Evolutionary conservation across 2,329 filamentous ascomycete genomes (phyloP).

Genomic region (Fusarium anguioides): DNA sequence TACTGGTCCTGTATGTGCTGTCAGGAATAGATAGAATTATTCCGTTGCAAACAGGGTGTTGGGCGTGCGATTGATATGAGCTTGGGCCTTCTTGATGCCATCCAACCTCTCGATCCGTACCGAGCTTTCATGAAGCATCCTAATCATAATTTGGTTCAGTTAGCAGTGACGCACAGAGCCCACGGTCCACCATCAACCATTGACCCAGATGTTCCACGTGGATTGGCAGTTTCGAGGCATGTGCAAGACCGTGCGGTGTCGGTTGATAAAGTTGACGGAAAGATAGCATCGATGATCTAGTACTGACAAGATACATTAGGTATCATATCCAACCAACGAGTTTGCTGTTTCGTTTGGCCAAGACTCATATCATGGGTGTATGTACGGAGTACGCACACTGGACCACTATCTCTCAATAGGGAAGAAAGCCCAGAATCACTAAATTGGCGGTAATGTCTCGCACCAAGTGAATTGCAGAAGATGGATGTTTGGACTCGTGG

Average conservation of each 20-base stretch:
- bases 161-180: slow-evolving; percentile 17
- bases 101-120: neutral
- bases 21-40: neutral
- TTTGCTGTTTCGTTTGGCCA: neutral
- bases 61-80: neutral
- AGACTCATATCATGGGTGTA: neutral
- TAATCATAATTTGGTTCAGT: neutral
- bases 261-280: slow-evolving; percentile 19
- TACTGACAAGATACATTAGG: neutral
- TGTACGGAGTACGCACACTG: too few relatives aligned
- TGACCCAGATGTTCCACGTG: slow-evolving; percentile 25
- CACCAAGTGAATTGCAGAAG: neutral
- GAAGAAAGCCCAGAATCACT: neutral
- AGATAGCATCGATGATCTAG: neutral
- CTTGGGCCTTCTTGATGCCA: neutral
- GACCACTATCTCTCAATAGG: neutral
- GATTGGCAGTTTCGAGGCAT: slow-evolving; percentile 24
- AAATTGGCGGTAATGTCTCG: slow-evolving; percentile 3
- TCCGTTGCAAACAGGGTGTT: neutral
- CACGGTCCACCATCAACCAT: neutral
- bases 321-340: too few relatives aligned
- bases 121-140: neutral
- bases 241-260: slow-evolving; percentile 32
- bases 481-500: slow-evolving; percentile 22
- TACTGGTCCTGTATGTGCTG: too few relatives aligned